phyloP scores from a whole-genome alignment of 2,329 filamentous ascomycete species.

The Diaporthe caulivora region DNA sequence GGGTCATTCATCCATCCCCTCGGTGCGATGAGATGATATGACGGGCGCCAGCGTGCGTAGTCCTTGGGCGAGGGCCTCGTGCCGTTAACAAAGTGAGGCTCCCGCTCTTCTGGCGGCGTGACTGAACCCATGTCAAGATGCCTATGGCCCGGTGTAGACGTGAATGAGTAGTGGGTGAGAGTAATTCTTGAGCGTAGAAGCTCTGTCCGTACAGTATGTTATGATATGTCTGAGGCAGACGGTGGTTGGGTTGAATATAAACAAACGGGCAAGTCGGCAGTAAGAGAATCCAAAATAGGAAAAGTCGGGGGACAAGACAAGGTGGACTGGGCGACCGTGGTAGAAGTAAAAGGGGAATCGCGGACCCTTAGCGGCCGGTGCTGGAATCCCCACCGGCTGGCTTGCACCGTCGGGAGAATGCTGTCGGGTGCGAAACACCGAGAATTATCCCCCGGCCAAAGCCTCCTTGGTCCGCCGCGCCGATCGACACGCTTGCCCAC shows the following conservation, averaged over 20 bases:
- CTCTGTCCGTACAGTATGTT: not conserved
- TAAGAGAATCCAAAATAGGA: constrained; percentile 15
- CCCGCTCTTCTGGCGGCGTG: constrained; percentile 18
- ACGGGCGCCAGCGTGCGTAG: constrained; percentile 34
- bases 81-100: not conserved
- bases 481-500: not conserved
- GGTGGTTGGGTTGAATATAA: not conserved
- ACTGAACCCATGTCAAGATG: constrained; percentile 18
- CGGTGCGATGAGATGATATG: constrained; percentile 44
- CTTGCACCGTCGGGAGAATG: constrained; percentile 19
- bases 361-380: constrained; percentile 22
- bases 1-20: constrained; percentile 56
- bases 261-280: not conserved
- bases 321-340: not conserved
- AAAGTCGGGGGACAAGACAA: not conserved
- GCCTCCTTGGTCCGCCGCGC: constrained; percentile 10
- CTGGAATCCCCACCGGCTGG: constrained; percentile 17
- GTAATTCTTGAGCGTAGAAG: not conserved
- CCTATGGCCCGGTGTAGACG: not conserved
- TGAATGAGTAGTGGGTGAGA: not conserved
- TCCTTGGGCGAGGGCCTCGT: constrained; percentile 20
- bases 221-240: not conserved
- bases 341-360: constrained; percentile 18
- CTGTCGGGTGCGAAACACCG: constrained; percentile 18
- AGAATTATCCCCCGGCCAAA: constrained; percentile 19